A percentile compares a stretch with the other conserved stretches of the same genome.
Evolutionary conservation across 2,329 filamentous ascomycete species (phyloP).

Genomic region (Pseudogymnoascus verrucosus): DNA sequence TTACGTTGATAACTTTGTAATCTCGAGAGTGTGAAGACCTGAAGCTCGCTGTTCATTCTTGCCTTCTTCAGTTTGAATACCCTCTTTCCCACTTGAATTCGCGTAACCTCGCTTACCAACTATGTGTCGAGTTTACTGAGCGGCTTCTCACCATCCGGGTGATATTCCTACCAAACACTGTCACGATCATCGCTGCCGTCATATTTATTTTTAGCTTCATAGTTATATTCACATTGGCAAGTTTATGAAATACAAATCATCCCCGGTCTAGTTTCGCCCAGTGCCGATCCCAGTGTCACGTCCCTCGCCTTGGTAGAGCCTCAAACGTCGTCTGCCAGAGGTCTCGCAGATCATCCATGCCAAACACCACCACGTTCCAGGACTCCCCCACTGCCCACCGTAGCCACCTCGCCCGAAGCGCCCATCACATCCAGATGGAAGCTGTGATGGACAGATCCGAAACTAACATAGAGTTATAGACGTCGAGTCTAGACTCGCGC

Average conservation of each 20-base stretch:
- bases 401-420: not conserved
- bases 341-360: constrained; percentile 1
- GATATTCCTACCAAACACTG: not conserved
- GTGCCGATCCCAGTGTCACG: not conserved
- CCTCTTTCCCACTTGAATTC: not conserved
- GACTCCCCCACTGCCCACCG: not conserved
- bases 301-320: constrained; percentile 5
- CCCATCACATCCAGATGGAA: not conserved
- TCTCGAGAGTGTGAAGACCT: not conserved
- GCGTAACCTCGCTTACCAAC: not conserved
- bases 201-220: constrained; percentile 1
- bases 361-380: not conserved
- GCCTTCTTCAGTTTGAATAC: not conserved
- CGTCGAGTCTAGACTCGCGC: not conserved
- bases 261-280: not conserved
- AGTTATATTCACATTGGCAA: not conserved
- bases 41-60: not conserved
- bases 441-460: not conserved
- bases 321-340: not conserved
- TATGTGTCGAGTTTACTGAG: not conserved
- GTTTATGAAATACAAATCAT: not conserved
- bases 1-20: not conserved
- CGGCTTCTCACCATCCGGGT: not conserved
- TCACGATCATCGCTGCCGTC: not conserved
- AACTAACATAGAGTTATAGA: not conserved